These are phyloP conservation scores for Microsporum canis DNA, from an alignment of 2,329 filamentous ascomycete genomes.

Conservation along the genomic window DNA sequence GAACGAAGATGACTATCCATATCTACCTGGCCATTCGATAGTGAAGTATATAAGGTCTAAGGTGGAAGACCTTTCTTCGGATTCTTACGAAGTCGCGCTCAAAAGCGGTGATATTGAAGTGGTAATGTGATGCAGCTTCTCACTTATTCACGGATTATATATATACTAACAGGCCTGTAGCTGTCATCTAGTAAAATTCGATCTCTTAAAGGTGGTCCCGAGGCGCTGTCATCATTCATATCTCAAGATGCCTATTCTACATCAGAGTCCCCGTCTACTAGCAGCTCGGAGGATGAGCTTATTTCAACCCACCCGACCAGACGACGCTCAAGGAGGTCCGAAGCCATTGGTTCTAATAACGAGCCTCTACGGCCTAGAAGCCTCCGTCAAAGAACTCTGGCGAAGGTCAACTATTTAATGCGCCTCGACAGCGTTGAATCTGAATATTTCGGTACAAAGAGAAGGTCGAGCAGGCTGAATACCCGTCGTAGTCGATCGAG, in stretches of 20 bases:
- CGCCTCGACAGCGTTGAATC: not conserved
- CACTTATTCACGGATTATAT: not conserved
- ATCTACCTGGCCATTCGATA: conserved; percentile 12
- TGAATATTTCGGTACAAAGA: not conserved
- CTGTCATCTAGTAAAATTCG: conserved; percentile 4
- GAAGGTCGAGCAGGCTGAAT: not conserved
- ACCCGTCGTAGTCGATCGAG: not conserved
- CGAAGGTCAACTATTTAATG: not conserved
- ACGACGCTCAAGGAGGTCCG: not conserved
- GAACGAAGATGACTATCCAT: conserved; percentile 8
- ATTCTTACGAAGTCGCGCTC: conserved; percentile 8
- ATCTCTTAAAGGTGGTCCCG: conserved; percentile 3
- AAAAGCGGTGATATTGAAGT: conserved; percentile 12
- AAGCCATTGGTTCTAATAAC: not conserved
- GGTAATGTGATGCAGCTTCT: not conserved
- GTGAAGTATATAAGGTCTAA: conserved; percentile 11
- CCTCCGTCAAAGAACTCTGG: not conserved
- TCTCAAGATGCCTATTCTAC: not conserved
- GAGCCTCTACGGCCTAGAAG: not conserved
- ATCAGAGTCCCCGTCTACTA: not conserved
- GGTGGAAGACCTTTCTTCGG: not conserved
- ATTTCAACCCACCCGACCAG: not conserved
- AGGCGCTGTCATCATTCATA: conserved; percentile 6
- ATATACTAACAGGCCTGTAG: not conserved
- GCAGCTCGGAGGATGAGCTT: conserved; percentile 2